Conservation (phyloP, 805 yeast species). For the Isabelozyma pseudorhagii region DNA sequence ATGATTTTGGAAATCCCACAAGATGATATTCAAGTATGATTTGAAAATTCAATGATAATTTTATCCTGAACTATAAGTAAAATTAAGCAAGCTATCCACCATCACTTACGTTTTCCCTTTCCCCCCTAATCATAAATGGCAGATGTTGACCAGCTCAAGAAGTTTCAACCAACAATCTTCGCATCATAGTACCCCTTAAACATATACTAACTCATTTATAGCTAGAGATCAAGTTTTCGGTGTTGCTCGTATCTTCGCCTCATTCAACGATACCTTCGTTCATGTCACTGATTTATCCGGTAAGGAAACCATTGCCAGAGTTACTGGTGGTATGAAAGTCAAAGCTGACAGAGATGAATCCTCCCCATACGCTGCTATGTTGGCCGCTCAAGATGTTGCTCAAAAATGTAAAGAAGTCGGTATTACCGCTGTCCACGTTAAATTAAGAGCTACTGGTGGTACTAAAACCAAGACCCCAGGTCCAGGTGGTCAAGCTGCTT, state of each 20-base stretch:
- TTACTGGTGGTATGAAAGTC: constrained; percentile 99
- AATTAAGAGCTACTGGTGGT: constrained; percentile 99
- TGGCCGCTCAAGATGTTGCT: constrained; percentile 99
- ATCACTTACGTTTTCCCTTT: too few relatives aligned
- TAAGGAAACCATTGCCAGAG: constrained; percentile 99
- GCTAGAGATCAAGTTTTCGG: constrained; percentile 98
- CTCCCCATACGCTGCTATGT: constrained; percentile 99
- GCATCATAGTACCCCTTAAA: too few relatives aligned
- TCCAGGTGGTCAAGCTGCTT: constrained; percentile 99
- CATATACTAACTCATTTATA: constrained; percentile 14
- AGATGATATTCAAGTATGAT: too few relatives aligned
- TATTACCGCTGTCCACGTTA: constrained; percentile 98
- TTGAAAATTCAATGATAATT: too few relatives aligned
- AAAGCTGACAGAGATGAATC: constrained; percentile 99
- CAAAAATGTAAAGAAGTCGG: constrained; percentile 99
- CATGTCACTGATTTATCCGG: constrained; percentile 99
- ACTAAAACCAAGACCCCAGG: constrained; percentile 99
- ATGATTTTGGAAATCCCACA: too few relatives aligned
- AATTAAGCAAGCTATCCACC: too few relatives aligned
- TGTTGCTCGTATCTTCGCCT: constrained; percentile 99
- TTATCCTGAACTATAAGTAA: too few relatives aligned
- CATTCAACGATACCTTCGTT: constrained; percentile 99
- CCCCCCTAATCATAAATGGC: too few relatives aligned
- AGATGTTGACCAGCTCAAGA: too few relatives aligned
- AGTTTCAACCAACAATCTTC: too few relatives aligned